Conservation (phyloP, 1,139 yeast species). For the Nakaseomyces bracarensis region DNA sequence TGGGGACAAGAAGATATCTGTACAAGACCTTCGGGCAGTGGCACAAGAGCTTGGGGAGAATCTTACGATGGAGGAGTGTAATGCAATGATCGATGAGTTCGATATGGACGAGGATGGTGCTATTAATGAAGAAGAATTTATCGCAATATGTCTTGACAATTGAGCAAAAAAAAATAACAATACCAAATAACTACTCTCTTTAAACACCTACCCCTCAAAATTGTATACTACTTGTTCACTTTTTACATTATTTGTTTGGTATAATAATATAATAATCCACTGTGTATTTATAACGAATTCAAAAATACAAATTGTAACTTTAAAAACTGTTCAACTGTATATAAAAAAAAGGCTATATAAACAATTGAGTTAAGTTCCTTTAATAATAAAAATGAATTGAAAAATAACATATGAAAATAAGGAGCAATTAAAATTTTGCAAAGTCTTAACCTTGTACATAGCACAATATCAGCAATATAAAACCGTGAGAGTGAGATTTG, state of each 20-base stretch:
- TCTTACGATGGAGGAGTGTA: conserved; percentile 81
- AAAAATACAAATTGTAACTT: no score
- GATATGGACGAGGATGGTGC: conserved; percentile 96
- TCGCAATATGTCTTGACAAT: conserved; percentile 71
- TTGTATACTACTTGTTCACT: no score
- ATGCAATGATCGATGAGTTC: conserved; percentile 97
- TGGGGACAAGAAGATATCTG: conserved; percentile 72
- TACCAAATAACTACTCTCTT: no score
- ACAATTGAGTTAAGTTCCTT: no score
- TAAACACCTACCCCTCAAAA: no score
- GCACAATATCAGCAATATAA: neutral
- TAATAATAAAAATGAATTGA: no score
- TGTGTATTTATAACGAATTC: no score
- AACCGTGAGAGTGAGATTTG: neutral
- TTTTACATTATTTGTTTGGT: conserved; percentile 1
- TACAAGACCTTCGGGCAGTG: conserved; percentile 77
- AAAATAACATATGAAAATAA: no score
- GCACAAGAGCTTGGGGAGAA: conserved; percentile 92
- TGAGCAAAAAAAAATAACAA: conserved; percentile 6
- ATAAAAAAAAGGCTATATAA: no score
- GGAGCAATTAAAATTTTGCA: neutral
- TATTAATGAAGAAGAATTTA: conserved; percentile 87
- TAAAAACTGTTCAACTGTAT: no score
- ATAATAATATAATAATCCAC: no score
- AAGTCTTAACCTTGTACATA: neutral